phyloP scores from a whole-genome alignment of 2,329 filamentous ascomycete species.

The Cladosporium sp. region DNA sequence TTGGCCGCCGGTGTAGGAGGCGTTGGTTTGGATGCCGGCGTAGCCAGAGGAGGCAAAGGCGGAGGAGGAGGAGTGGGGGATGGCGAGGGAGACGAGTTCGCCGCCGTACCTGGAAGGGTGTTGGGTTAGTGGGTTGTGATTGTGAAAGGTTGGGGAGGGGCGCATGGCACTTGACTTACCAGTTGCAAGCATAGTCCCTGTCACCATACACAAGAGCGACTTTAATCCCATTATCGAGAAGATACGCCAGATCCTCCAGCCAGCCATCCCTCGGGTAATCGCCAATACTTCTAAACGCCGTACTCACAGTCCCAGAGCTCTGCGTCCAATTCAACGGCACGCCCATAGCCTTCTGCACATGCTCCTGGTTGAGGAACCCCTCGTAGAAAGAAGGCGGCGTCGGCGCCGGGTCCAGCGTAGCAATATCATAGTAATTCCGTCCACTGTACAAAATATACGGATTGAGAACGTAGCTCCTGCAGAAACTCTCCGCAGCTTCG shows the following conservation, averaged over 20 bases:
- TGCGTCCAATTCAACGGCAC: slow-evolving; percentile 40
- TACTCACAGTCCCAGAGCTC: slow-evolving; percentile 18
- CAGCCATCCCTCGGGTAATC: slow-evolving; percentile 51
- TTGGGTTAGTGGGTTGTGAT: background rate
- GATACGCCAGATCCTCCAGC: slow-evolving; percentile 51
- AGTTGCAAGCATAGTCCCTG: slow-evolving; percentile 49
- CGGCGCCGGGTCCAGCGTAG: slow-evolving; percentile 48
- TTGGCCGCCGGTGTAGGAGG: slow-evolving; percentile 26
- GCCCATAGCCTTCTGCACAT: slow-evolving; percentile 59
- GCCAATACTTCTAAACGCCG: slow-evolving; percentile 41
- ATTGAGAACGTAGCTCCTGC: slow-evolving; percentile 47
- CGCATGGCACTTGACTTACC: slow-evolving; percentile 4
- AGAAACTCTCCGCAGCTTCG: slow-evolving; percentile 47
- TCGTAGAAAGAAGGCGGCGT: slow-evolving; percentile 45
- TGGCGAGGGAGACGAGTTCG: slow-evolving; percentile 51
- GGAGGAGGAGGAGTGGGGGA: slow-evolving; percentile 55
- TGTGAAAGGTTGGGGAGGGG: background rate
- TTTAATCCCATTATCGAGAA: slow-evolving; percentile 58
- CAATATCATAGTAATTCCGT: slow-evolving; percentile 60
- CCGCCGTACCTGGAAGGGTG: slow-evolving; percentile 61
- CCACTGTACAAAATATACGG: slow-evolving; percentile 46
- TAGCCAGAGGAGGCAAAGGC: slow-evolving; percentile 53
- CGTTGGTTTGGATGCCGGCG: slow-evolving; percentile 27
- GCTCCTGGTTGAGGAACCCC: slow-evolving; percentile 57
- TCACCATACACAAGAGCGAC: slow-evolving; percentile 59